phyloP scores from a whole-genome alignment of 257 asterid genomes.

The Sherardia arvensis region DNA sequence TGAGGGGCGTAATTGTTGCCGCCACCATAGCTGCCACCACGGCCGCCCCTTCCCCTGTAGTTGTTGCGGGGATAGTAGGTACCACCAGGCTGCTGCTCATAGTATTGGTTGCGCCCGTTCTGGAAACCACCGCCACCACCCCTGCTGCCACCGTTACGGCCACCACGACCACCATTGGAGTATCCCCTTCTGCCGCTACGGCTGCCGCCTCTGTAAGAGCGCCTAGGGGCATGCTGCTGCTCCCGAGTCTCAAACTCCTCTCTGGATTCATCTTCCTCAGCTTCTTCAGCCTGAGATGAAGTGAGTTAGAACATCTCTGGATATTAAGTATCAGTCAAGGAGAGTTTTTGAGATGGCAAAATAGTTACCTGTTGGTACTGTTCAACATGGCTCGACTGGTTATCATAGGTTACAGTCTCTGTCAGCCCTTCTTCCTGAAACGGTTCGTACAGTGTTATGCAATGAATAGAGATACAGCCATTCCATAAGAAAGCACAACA shows the following conservation, averaged over 20 bases:
- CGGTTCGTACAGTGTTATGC: not conserved
- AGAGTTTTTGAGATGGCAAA: constrained; percentile 14
- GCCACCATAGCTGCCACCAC: constrained; percentile 37
- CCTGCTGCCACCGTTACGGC: constrained; percentile 45
- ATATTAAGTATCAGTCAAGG: not conserved
- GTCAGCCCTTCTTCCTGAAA: constrained; percentile 54
- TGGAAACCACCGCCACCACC: constrained; percentile 45
- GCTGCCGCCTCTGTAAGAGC: constrained; percentile 42
- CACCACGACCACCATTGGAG: constrained; percentile 56
- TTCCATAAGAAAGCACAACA: not conserved
- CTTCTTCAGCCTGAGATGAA: constrained; percentile 30
- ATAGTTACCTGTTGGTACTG: constrained; percentile 39
- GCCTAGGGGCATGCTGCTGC: constrained; percentile 34
- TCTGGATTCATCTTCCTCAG: constrained; percentile 30
- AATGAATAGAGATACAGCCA: not conserved
- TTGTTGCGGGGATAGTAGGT: constrained; percentile 44
- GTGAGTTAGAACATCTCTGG: not conserved
- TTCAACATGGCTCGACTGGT: constrained; percentile 30
- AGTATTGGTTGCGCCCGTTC: constrained; percentile 46
- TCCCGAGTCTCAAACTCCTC: constrained; percentile 36
- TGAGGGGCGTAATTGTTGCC: constrained; percentile 23
- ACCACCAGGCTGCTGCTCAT: constrained; percentile 52
- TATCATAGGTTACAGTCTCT: constrained; percentile 23
- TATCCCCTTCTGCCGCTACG: constrained; percentile 53
- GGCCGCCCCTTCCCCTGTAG: constrained; percentile 66